These are phyloP conservation scores for Neurospora sp. DNA, from an alignment of 2,329 filamentous ascomycete genomes.

Conservation along the genomic window DNA sequence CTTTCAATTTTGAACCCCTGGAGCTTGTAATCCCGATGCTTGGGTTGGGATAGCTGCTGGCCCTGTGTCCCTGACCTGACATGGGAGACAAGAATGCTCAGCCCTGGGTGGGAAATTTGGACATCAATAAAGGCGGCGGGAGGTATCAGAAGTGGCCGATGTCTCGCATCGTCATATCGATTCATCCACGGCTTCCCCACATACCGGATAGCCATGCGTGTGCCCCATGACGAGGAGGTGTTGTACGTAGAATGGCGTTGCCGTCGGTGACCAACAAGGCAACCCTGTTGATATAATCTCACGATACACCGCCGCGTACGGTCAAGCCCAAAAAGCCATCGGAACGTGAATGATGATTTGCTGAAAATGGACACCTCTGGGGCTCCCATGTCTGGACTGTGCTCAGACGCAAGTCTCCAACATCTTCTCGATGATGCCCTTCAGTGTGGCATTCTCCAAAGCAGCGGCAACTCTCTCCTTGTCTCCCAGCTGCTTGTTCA, in stretches of 20 bases:
- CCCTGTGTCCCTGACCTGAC: background rate
- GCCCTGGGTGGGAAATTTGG: background rate
- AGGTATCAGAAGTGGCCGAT: background rate
- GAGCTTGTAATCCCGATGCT: background rate
- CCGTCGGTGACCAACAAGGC: background rate
- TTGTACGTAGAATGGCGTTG: background rate
- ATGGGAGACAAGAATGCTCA: background rate
- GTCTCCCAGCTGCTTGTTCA: constrained; percentile 93
- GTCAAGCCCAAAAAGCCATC: background rate
- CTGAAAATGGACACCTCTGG: background rate
- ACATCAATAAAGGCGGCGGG: background rate
- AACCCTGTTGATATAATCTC: background rate
- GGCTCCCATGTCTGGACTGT: background rate
- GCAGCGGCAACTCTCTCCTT: constrained; percentile 95
- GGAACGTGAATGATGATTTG: background rate
- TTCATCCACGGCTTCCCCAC: background rate
- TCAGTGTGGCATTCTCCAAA: constrained; percentile 83
- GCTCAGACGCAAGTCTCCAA: constrained; percentile 65
- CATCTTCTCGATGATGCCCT: constrained; percentile 87
- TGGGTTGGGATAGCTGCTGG: background rate
- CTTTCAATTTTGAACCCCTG: background rate
- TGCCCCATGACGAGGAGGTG: background rate
- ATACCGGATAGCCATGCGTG: background rate
- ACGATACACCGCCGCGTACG: background rate
- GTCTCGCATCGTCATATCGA: background rate